Conservation (phyloP, 2,329 filamentous ascomycete genomes). For the Diaporthe destruens region DNA sequence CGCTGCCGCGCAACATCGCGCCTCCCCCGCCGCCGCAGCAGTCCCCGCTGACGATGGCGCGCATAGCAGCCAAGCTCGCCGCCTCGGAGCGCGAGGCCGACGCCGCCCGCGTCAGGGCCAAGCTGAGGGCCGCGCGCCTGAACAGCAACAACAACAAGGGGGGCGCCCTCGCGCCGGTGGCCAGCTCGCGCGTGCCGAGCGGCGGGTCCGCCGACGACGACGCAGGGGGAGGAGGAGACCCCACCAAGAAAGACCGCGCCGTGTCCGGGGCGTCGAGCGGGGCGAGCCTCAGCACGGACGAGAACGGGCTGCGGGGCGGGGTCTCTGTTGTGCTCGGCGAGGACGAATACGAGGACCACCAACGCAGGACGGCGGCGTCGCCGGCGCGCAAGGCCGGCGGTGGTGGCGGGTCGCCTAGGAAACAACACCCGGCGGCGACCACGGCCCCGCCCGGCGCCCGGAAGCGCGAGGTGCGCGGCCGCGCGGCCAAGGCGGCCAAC, state of each 20-base stretch:
- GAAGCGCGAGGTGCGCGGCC: conserved; percentile 62
- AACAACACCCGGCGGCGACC: too few species aligned
- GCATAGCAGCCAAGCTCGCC: conserved; percentile 73
- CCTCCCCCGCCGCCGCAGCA: conserved; percentile 61
- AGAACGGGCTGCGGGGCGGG: conserved; percentile 33
- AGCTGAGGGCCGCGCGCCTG: conserved; percentile 67
- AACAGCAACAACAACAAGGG: too few species aligned
- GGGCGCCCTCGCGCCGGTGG: too few species aligned
- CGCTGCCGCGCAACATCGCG: conserved; percentile 52
- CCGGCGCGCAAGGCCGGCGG: conserved; percentile 11
- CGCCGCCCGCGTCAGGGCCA: conserved; percentile 72
- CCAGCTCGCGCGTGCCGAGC: conserved; percentile 23
- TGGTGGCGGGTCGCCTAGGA: too few species aligned
- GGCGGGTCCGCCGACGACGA: conserved; percentile 1
- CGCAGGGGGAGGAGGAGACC: conserved; percentile 20
- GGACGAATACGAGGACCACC: not conserved
- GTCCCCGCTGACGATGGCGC: conserved; percentile 71
- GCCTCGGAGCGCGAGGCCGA: conserved; percentile 74
- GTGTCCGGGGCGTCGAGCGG: conserved; percentile 30
- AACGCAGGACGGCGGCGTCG: not conserved
- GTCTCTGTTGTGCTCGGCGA: not conserved
- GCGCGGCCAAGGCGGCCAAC: conserved; percentile 67
- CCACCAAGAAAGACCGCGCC: conserved; percentile 37
- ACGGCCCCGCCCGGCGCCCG: too few species aligned
- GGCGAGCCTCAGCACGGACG: conserved; percentile 26